A percentile compares a stretch with the other conserved stretches of the same genome.
These are phyloP conservation scores for Schizochytrium sp. DNA, from an alignment of 108 stramenopile species.

Conservation along the genomic window DNA sequence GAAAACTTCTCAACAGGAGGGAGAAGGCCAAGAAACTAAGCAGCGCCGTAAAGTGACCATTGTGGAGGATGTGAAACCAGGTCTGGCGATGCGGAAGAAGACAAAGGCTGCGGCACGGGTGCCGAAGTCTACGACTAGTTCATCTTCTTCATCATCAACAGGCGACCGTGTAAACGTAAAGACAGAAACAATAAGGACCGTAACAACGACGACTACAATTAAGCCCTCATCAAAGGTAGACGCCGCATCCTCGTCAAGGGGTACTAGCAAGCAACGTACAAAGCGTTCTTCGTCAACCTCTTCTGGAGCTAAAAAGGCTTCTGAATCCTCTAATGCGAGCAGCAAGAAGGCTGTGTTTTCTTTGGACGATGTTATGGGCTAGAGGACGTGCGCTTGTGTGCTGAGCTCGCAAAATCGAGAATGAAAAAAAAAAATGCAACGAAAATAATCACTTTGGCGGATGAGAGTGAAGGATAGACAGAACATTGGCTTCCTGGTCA, in stretches of 20 bases:
- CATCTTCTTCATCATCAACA: no score
- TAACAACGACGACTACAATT: neutral
- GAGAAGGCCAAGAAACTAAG: neutral
- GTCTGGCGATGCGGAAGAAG: neutral
- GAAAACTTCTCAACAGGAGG: neutral
- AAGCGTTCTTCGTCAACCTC: neutral
- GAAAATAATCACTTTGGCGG: no score
- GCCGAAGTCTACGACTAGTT: neutral
- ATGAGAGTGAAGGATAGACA: no score
- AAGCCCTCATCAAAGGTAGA: neutral
- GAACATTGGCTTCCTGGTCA: no score
- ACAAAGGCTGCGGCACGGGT: neutral
- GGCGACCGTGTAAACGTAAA: no score
- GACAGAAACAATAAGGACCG: neutral
- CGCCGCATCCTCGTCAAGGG: neutral
- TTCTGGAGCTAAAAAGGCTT: neutral
- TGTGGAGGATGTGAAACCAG: neutral
- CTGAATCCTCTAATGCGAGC: neutral
- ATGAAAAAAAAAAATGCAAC: no score
- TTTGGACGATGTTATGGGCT: conserved; percentile 9
- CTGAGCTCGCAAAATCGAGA: no score
- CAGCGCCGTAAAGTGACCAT: conserved; percentile 1
- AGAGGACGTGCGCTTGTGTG: no score
- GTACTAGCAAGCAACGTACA: neutral
- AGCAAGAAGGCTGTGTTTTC: neutral